Evolutionary conservation across 257 asterid species (phyloP).

Genomic region (Paulownia fortunei): DNA sequence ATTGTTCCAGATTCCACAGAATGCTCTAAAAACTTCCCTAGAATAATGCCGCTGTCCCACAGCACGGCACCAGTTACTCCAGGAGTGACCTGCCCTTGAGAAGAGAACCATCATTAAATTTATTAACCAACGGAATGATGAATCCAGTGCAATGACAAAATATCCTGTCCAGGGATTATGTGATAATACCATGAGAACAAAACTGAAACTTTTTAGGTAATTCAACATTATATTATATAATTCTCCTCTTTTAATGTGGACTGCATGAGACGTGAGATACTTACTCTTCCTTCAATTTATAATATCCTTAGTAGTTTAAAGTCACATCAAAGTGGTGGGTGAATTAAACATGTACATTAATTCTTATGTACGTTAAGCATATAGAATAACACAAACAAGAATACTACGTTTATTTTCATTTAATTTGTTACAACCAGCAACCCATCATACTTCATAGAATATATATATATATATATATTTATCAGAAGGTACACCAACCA

Average conservation of each 20-base stretch:
- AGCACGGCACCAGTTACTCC: constrained; percentile 96
- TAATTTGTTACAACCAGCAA: neutral
- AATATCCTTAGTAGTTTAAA: neutral
- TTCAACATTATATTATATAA: neutral
- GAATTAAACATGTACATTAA: neutral
- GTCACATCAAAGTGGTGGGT: neutral
- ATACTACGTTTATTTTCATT: neutral
- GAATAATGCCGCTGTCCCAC: constrained; percentile 97
- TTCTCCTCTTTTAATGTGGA: neutral
- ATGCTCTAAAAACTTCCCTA: constrained; percentile 89
- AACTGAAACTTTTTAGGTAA: neutral
- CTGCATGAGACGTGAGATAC: neutral
- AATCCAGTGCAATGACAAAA: neutral
- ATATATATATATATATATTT: neutral
- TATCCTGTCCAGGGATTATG: neutral
- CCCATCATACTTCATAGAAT: neutral
- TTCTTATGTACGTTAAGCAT: neutral
- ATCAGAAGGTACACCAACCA: neutral
- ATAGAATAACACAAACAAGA: neutral
- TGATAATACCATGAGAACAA: neutral
- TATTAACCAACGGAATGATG: neutral
- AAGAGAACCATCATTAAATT: neutral
- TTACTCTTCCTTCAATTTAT: neutral
- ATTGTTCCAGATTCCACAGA: constrained; percentile 70
- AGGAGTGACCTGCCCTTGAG: constrained; percentile 67